Evolutionary conservation across 2,329 filamentous ascomycete genomes (phyloP), one percentile per base, ranked within the genome.

Genomic region (Hypoxylon sp.): DNA sequence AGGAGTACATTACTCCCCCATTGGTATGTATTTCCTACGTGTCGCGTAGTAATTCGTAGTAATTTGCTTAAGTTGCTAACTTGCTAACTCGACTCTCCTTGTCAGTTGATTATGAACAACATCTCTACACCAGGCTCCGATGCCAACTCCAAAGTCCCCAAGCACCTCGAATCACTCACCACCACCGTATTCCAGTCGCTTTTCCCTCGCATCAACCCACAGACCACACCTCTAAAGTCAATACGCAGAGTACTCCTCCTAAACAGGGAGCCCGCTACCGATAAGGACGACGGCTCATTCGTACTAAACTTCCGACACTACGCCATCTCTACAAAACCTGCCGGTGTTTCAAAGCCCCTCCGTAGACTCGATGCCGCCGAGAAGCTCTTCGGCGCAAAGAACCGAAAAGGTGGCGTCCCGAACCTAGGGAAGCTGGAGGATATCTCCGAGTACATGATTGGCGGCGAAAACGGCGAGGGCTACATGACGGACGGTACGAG

Each of bases 171-270:
- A 79, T 90, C 91, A 22, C 89, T 99, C 30, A 89, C 93, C 2
- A 98, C 94, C 1, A 96, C 93, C 47, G 89, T 97, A 73, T 99
- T 98, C 80, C 94, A 97, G 78, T 97, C 93, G 6, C 87, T 99
- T 34, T 98, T 99, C 74, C 94, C 95, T 3, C 92, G 94, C 1
- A 97, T 99, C 77, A 95, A 95, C 71, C 95, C 95, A 0, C 93
- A 97, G 78, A 87, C 87, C 28, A 97, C 93, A 1, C 93, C 95
- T 1, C 85, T 99, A 34, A 91, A 92, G 72, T 93, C 93, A n/a
- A 97, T 99, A 75, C 91, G 91, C 68, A 88, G 95, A 74, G 92
- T 98, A 0, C 86, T 99, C 58, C 86, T 99, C 19, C 81, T 99
- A 59, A 97, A 98, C 78, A 89, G 95, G 65, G 93, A 97, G 75